These are phyloP conservation scores for Stylonectria norvegica DNA, from an alignment of 2,329 filamentous ascomycete genomes.

Conservation along the genomic window DNA sequence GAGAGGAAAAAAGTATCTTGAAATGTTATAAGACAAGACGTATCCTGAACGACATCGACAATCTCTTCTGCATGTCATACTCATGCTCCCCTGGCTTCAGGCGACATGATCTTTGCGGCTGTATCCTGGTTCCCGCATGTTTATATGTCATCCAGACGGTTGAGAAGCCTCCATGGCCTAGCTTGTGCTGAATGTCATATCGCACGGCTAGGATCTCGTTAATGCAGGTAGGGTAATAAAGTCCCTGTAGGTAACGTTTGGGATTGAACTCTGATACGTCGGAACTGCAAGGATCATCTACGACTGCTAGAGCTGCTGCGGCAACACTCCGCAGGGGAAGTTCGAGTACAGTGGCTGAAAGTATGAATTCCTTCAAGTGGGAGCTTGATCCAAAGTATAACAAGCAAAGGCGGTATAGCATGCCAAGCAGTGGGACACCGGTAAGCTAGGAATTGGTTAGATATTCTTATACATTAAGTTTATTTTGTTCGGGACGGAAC, in stretches of 20 bases:
- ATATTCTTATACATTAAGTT: too few relatives aligned
- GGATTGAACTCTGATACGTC: too few relatives aligned
- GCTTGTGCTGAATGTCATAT: constrained; percentile 40
- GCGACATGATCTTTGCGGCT: constrained; percentile 11
- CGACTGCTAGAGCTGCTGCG: too few relatives aligned
- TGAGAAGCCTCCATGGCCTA: constrained; percentile 40
- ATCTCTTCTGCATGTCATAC: constrained; percentile 4
- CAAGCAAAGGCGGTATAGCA: too few relatives aligned
- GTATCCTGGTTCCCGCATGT: constrained; percentile 2
- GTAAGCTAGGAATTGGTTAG: too few relatives aligned
- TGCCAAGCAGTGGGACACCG: too few relatives aligned
- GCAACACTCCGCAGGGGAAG: too few relatives aligned
- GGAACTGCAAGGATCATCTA: too few relatives aligned
- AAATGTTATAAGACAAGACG: constrained; percentile 1
- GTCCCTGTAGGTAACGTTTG: constrained; percentile 30
- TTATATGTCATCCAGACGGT: constrained; percentile 42
- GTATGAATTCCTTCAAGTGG: too few relatives aligned
- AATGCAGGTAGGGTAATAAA: constrained; percentile 39
- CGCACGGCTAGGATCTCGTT: constrained; percentile 35
- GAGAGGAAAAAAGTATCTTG: constrained; percentile 3
- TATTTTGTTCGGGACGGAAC: too few relatives aligned
- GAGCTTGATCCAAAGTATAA: too few relatives aligned
- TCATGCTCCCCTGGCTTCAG: constrained; percentile 5
- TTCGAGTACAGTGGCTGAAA: too few relatives aligned
- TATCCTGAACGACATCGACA: constrained; percentile 2